Evolutionary conservation across 441 rosid species (phyloP), one percentile per base, ranked within the genome.

Genomic region (Mallotus japonicus): DNA sequence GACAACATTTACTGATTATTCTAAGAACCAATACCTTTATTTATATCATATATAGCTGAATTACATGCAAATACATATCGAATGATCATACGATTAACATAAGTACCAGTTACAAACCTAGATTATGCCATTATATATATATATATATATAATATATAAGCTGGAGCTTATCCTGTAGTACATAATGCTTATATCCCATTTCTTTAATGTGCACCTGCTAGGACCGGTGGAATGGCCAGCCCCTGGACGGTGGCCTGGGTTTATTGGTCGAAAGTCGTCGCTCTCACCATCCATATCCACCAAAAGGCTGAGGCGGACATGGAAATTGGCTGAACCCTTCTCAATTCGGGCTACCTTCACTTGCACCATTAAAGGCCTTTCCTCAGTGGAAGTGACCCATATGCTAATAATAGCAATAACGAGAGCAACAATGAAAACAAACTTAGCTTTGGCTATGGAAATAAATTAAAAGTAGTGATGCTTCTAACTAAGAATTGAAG

Each of bases 231-330:
- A 80, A 76, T 85, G 88, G 44, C 88, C 88, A 6, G 76, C 85
- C 1, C 88, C 84, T 6, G 85, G 89, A 28, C 87, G 77, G 75
- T 81, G 77, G n/a, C 87, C 85, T 4, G 81, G 84, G 32, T 78
- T 69, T 10, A 85, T 82, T 46, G 89, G 87, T 22, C 82, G 80
- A 80, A 79, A 76, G 74, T 74, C 89, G n/a, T 80, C 76, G 11
- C 24, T 53, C 0, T 61, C 42, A 2, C 28, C 73, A 1, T 75
- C 57, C 24, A 46, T 14, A 40, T 34, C 8, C 55, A 53, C 64
- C 19, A 24, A 46, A 60, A 46, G 57, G 32, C 57, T 40, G 15
- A 68, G 75, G 2, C 11, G 24, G 50, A 47, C 1, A 24, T n/a
- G 5, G 22, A 46, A 50, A 17, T 16, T 62, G 19, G 19, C 67